Evolutionary conservation across 495 filamentous ascomycete genomes (phyloP), one percentile per base, ranked within the genome.

Genomic region (Cercophora newfieldiana): DNA sequence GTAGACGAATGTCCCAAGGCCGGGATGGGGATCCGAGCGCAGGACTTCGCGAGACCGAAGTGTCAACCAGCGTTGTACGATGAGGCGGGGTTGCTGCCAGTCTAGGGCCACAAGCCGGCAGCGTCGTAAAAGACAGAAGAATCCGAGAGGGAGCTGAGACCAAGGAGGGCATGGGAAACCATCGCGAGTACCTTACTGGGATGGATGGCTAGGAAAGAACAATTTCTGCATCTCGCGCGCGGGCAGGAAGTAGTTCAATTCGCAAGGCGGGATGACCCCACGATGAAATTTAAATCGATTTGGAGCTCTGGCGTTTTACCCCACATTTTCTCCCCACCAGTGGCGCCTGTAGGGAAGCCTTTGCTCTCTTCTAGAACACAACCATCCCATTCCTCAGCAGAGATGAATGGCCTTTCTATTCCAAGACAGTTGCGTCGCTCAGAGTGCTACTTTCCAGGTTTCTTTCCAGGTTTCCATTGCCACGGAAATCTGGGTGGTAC

Each of bases 131-230:
- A 48, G 48, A 30, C 37, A 37, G 56, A 59, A 44, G 48, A 68
- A 57, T 28, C 18, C 26, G 63, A 30, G 54, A 49, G 30, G 33
- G 56, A 50, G n/a, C 37, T 7, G 31, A 49, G 21, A 51, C 29
- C 8, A 64, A 61, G 26, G 33, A 31, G 57, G 30, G 3, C 57
- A 29, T 48, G 10, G 67, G 51, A 64, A 55, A 74, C 26, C 66
- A 71, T 71, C 19, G 63, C 48, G 63, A 65, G 58, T 54, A 59
- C 65, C 70, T 63, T 49, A 66, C 66, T 63, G 67, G 29, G 29
- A 28, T 47, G 4, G 18, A 10, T 37, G 58, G 19, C 44, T 48
- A 44, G 68, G 72, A 69, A 74, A 74, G 72, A 72, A 71, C 72
- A 68, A 59, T 60, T 55, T 64, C 59, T 29, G 58, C 44, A 56